Percentiles rank a stretch among this genome's conserved stretches.
phyloP scores from a whole-genome alignment of 2,329 filamentous ascomycete species.

The Pseudovirgaria hyperparasitica region DNA sequence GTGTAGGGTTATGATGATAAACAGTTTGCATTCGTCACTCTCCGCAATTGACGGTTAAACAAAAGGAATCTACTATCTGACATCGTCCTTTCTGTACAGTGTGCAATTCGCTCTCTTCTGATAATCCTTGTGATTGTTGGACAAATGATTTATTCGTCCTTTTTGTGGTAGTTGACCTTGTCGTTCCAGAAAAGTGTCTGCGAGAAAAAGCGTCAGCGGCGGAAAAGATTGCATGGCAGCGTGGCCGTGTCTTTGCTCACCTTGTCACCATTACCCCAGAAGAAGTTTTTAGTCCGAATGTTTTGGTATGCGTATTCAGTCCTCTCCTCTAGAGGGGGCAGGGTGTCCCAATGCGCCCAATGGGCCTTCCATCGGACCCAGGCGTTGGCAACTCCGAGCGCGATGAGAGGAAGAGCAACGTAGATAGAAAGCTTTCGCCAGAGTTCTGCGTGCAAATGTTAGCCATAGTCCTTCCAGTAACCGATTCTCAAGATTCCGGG shows the following conservation, averaged over 20 bases:
- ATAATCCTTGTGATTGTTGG: no score
- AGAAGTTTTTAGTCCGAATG: conserved; percentile 90
- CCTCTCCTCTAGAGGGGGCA: conserved; percentile 79
- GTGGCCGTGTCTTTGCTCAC: conserved; percentile 30
- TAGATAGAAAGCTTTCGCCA: conserved; percentile 96
- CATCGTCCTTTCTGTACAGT: no score
- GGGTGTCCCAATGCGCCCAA: conserved; percentile 88
- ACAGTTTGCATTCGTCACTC: no score
- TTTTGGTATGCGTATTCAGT: conserved; percentile 95
- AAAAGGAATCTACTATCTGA: no score
- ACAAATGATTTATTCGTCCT: conserved; percentile 43
- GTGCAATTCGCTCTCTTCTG: no score
- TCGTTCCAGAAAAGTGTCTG: conserved; percentile 68
- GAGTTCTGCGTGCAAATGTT: conserved; percentile 48
- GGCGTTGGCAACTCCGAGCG: conserved; percentile 66
- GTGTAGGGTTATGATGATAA: no score
- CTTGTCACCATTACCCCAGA: conserved; percentile 94
- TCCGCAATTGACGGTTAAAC: no score
- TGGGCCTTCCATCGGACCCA: conserved; percentile 89
- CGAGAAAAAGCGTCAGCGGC: conserved; percentile 2
- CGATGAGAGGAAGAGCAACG: conserved; percentile 59
- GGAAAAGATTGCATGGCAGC: background rate
- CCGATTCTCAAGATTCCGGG: conserved; percentile 1
- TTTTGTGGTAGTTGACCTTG: conserved; percentile 93
- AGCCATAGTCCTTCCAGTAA: conserved; percentile 1